Evolutionary conservation across 2,329 filamentous ascomycete species (phyloP).

Genomic region (Shiraia bambusicola): DNA sequence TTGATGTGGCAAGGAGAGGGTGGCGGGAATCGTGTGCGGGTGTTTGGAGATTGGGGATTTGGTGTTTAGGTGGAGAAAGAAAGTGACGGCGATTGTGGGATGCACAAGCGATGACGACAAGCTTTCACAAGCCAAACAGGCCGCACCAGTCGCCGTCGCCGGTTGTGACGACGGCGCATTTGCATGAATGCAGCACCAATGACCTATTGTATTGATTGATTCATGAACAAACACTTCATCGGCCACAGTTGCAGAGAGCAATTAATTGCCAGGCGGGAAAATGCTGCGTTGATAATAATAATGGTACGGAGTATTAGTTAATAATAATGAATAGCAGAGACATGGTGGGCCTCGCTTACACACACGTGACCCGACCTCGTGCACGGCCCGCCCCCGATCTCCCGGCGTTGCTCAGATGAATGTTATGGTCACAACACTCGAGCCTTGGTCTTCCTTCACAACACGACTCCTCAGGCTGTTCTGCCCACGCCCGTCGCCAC

Average conservation of each 20-base stretch:
- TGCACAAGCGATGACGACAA: constrained; percentile 18
- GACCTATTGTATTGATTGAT: too few relatives aligned
- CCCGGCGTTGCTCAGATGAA: constrained; percentile 19
- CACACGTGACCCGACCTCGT: constrained; percentile 1
- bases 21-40: constrained; percentile 6
- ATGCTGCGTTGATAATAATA: too few relatives aligned
- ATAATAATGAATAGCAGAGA: too few relatives aligned
- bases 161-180: constrained; percentile 3
- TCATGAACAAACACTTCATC: too few relatives aligned
- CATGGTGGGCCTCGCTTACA: background rate
- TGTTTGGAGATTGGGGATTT: constrained; percentile 19
- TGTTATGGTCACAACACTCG: constrained; percentile 20
- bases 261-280: too few relatives aligned
- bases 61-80: constrained; percentile 19
- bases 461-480: constrained; percentile 26
- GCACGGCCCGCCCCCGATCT: background rate
- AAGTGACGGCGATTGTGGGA: constrained; percentile 33
- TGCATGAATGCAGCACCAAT: constrained; percentile 6
- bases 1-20: constrained; percentile 1
- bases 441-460: constrained; percentile 14
- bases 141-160: constrained; percentile 5
- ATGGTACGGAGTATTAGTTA: too few relatives aligned
- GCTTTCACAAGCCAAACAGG: constrained; percentile 36
- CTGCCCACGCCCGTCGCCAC: constrained; percentile 18
- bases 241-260: too few relatives aligned